These are phyloP conservation scores for Babesia ovata DNA, from an alignment of 169 alveolate genomes.

Conservation along the genomic window DNA sequence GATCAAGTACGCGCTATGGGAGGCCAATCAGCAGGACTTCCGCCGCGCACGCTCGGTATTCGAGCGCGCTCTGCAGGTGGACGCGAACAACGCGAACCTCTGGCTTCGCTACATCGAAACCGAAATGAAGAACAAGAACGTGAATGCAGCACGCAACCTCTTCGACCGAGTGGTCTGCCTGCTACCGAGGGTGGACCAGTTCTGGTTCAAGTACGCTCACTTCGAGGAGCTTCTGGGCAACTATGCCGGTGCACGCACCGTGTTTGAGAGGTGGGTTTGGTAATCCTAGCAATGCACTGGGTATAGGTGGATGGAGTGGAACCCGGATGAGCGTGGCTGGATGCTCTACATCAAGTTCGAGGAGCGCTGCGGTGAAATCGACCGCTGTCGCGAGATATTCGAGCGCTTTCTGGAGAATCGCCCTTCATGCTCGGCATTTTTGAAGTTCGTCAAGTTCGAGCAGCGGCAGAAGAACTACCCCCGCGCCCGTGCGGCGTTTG, in stretches of 20 bases:
- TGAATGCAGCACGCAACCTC: constrained; percentile 94
- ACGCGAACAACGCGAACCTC: constrained; percentile 89
- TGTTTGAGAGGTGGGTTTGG: constrained; percentile 79
- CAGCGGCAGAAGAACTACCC: constrained; percentile 86
- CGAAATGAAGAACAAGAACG: constrained; percentile 95
- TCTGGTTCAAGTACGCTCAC: constrained; percentile 98
- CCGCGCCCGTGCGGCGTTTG: constrained; percentile 85
- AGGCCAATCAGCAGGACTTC: constrained; percentile 93
- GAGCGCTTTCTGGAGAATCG: constrained; percentile 88
- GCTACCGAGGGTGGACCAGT: constrained; percentile 96
- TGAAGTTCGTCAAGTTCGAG: constrained; percentile 95
- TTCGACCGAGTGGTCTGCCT: constrained; percentile 96
- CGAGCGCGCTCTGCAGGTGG: constrained; percentile 97
- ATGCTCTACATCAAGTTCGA: constrained; percentile 94
- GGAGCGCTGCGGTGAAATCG: constrained; percentile 95
- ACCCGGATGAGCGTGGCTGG: constrained; percentile 96
- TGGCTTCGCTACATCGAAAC: constrained; percentile 98
- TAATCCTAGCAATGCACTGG: constrained; percentile 4
- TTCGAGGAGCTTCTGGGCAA: constrained; percentile 97
- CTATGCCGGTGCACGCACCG: constrained; percentile 92
- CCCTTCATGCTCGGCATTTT: constrained; percentile 89
- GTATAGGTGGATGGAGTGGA: constrained; percentile 96
- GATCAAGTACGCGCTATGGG: constrained; percentile 98
- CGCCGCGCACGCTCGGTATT: constrained; percentile 93
- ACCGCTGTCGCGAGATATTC: constrained; percentile 89